Conservation (phyloP, 148 eudicot genomes). For the Vaccinium macrocarpon region DNA sequence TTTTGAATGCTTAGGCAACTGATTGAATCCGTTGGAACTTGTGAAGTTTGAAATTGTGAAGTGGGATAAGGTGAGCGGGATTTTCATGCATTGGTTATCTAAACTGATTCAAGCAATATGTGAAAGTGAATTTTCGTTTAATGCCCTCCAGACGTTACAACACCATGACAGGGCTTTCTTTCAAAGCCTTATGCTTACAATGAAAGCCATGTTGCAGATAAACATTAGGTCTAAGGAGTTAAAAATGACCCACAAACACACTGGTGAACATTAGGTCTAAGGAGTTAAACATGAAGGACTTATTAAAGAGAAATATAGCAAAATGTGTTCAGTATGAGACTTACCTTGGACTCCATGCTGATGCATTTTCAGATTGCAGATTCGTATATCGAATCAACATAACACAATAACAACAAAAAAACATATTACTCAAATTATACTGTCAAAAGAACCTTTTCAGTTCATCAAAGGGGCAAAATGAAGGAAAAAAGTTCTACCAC, state of each 20-base stretch:
- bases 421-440: slow-evolving; percentile 11
- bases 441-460: background rate
- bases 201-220: too few relatives aligned
- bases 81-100: background rate
- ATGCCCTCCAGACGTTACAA: background rate
- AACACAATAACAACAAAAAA: slow-evolving; percentile 23
- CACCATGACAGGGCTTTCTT: background rate
- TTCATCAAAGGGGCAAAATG: too few relatives aligned
- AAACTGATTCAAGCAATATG: background rate
- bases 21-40: background rate
- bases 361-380: slow-evolving; percentile 22
- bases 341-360: slow-evolving; percentile 82
- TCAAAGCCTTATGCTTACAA: background rate
- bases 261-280: too few relatives aligned
- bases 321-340: background rate
- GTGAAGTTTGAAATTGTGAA: background rate
- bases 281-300: background rate
- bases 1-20: background rate
- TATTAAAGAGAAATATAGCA: background rate
- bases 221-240: background rate
- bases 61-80: background rate
- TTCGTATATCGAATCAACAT: slow-evolving; percentile 23
- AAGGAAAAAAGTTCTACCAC: too few relatives aligned
- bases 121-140: background rate
- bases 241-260: background rate